Conservation (phyloP, 257 asterid species). For the Fraxinus quadrangulata region DNA sequence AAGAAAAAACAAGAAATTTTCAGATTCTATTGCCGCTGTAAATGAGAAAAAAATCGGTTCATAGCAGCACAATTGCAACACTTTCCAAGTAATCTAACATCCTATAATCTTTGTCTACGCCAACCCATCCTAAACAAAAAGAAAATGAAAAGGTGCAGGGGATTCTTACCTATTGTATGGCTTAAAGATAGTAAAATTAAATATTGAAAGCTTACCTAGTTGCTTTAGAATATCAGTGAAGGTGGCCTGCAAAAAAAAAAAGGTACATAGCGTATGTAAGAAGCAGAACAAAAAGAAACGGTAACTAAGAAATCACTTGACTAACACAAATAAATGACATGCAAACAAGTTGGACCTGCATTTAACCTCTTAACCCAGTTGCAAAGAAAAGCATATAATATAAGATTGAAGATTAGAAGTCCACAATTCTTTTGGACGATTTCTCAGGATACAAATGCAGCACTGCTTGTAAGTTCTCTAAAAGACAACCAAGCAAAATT, state of each 20-base stretch:
- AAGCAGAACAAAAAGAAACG: slow-evolving; percentile 12
- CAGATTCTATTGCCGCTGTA: neutral
- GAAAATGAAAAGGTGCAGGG: neutral
- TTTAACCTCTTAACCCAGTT: neutral
- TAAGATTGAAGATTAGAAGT: slow-evolving; percentile 1
- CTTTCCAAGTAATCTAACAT: neutral
- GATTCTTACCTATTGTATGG: neutral
- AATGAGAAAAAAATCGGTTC: neutral
- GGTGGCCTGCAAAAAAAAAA: slow-evolving; percentile 72
- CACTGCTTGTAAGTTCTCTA: neutral
- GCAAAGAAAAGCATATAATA: neutral
- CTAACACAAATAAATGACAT: neutral
- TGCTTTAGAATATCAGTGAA: slow-evolving; percentile 90
- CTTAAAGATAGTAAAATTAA: neutral
- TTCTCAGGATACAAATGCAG: neutral
- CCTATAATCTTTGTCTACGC: neutral
- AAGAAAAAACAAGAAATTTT: neutral
- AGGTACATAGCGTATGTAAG: neutral
- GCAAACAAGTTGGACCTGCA: neutral
- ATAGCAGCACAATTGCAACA: neutral
- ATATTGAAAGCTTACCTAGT: slow-evolving; percentile 55
- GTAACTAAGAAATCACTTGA: neutral
- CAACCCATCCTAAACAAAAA: neutral
- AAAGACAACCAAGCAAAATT: neutral
- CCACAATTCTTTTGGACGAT: neutral